Conservation (phyloP, 2,329 filamentous ascomycete genomes). For the Xenosphaeropsis pyriputrescens region DNA sequence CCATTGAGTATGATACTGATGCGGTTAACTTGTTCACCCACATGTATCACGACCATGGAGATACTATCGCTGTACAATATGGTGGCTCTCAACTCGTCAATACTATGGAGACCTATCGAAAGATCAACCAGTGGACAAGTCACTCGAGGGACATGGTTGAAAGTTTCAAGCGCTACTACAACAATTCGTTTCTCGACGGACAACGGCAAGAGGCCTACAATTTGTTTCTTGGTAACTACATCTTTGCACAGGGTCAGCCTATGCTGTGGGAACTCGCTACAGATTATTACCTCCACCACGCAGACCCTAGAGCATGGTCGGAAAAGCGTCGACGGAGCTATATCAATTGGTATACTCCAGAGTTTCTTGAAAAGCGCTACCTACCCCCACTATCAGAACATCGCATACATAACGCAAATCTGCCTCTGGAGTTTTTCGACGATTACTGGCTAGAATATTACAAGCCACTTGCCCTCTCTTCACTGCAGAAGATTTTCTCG, state of each 20-base stretch:
- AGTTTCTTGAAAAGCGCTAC: conserved; percentile 38
- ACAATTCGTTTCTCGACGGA: conserved; percentile 96
- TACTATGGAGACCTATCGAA: conserved; percentile 97
- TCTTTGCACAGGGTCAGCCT: conserved; percentile 72
- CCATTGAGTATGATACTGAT: conserved; percentile 86
- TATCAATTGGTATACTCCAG: conserved; percentile 76
- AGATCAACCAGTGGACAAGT: conserved; percentile 98
- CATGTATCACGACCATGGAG: conserved; percentile 96
- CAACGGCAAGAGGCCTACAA: conserved; percentile 98
- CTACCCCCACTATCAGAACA: conserved; percentile 1
- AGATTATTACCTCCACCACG: conserved; percentile 93
- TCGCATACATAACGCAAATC: conserved; percentile 3
- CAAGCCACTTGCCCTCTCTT: conserved; percentile 72
- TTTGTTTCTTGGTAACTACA: conserved; percentile 90
- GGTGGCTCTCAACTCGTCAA: conserved; percentile 96
- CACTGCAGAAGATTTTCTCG: conserved; percentile 81
- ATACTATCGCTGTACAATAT: conserved; percentile 95
- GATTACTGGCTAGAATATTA: conserved; percentile 99
- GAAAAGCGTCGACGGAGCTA: conserved; percentile 53
- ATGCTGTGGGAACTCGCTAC: conserved; percentile 95
- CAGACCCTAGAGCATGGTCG: conserved; percentile 62
- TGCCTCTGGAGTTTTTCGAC: conserved; percentile 45
- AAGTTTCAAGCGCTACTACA: conserved; percentile 97
- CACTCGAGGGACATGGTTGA: conserved; percentile 98
- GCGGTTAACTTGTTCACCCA: conserved; percentile 92